Evolutionary conservation across 164 flowering plant species (phyloP).

Genomic region (Chloranthus sessilifolius): DNA sequence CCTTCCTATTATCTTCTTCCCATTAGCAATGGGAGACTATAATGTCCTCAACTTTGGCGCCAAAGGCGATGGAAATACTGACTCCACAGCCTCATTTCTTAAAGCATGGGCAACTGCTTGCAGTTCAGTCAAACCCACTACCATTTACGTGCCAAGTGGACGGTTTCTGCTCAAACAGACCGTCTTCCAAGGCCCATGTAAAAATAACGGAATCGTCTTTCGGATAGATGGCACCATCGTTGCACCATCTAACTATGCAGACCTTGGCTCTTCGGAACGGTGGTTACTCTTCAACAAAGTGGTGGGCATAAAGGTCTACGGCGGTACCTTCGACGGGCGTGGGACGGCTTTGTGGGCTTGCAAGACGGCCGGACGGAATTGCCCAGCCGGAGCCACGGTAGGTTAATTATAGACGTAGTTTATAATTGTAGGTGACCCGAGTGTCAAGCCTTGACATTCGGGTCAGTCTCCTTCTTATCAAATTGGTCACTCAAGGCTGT

Average conservation of each 20-base stretch:
- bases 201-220: conserved; percentile 6
- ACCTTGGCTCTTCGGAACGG: conserved; percentile 2
- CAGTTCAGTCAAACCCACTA: conserved; percentile 11
- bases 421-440: too few relatives aligned
- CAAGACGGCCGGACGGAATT: conserved; percentile 1
- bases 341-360: conserved; percentile 24
- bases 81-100: conserved; percentile 15
- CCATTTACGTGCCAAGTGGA: conserved; percentile 24
- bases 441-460: too few relatives aligned
- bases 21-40: conserved; percentile 10
- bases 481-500: neutral
- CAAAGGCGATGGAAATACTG: conserved; percentile 17
- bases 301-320: conserved; percentile 16
- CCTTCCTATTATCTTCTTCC: conserved; percentile 1
- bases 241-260: conserved; percentile 15
- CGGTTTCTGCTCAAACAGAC: conserved; percentile 15
- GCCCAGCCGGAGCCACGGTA: conserved; percentile 27
- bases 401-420: neutral
- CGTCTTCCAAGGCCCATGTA: conserved; percentile 25
- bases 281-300: conserved; percentile 22
- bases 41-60: conserved; percentile 20
- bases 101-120: conserved; percentile 27
- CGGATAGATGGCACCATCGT: conserved; percentile 22
- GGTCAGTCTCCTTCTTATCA: neutral
- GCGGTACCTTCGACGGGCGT: conserved; percentile 19